Base-by-base conservation (phyloP, 768 basidiomycete species). In the Omphalotus guepiniiformis region DNA sequence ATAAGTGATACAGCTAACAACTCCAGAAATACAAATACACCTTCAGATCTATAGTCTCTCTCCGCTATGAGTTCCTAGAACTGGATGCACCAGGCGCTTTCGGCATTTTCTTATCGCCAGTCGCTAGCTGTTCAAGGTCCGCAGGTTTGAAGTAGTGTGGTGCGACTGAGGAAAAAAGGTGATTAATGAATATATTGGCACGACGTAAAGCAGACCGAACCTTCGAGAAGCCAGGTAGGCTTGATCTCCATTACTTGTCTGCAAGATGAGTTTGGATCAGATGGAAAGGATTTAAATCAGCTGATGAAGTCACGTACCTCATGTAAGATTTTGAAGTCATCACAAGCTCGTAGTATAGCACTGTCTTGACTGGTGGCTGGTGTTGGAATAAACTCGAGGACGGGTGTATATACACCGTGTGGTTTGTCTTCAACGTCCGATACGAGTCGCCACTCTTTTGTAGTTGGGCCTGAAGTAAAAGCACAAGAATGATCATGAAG, bases 231-330 rank as follows among this genome's bases (percentile, higher is more conserved):
- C 96, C 96, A 98, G 21, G 81, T 62, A 3, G 95, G 90, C 63
- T 98, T 97, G 61, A 98, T 97, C 58, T 98, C 96, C 93, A 98
- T 97, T 30, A 93, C 78, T 74, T 97, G 94, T 52, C 90, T 85
- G 53, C 21, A 34, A 49, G 28, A 37, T 11, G 21, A 36, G 47
- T 16, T 5, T 41, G 13, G 22, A 36, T 18, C 21, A 30, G 45
- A 29, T 26, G 11, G 1, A 25, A 25, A 18, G 13, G 9, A 43
- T 25, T 21, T 52, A 32, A 47, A 9, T n/a, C 30, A 34, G 30
- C 11, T n/a, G 30, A 7, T 26, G 21, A 23, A 23, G 43, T 13
- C 9, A 66, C 75, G 11, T 41, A 82, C 76, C 91, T 76, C 80
- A 97, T 88, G 60, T 96, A 99, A 26, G 96, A 97, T 68, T 98